Conservation (phyloP, 2,329 filamentous ascomycete species). For the Paracoccidioides brasiliensis region DNA sequence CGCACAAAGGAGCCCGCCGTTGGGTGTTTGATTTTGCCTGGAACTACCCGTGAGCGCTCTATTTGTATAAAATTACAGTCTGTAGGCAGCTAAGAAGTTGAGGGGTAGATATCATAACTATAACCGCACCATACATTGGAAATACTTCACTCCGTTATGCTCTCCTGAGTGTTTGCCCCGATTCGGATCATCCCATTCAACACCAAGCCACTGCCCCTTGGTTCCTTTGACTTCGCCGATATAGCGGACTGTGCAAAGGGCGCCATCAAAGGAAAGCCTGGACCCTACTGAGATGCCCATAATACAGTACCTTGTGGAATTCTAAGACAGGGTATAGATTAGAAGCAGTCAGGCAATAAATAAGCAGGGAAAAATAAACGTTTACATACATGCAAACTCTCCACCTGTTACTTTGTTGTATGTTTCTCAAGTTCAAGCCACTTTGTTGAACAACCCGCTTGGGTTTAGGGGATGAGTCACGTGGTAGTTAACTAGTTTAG, state of each 20-base stretch:
- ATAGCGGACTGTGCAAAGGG: conserved; percentile 74
- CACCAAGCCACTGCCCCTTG: conserved; percentile 71
- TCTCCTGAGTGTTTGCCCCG: conserved; percentile 86
- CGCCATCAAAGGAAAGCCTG: conserved; percentile 65
- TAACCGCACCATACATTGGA: conserved; percentile 48
- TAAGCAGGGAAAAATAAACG: not conserved
- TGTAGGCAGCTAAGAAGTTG: not conserved
- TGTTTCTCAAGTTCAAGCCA: not conserved
- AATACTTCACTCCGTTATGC: conserved; percentile 67
- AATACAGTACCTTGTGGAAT: not conserved
- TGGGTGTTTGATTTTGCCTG: conserved; percentile 47
- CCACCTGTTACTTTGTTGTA: too few relatives aligned
- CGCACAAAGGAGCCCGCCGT: conserved; percentile 80
- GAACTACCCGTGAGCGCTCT: conserved; percentile 16
- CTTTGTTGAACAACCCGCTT: too few relatives aligned
- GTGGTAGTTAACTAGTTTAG: too few relatives aligned
- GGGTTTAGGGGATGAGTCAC: not conserved
- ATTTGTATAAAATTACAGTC: not conserved
- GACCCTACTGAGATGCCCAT: conserved; percentile 45
- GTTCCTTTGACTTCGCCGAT: conserved; percentile 64
- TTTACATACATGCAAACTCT: too few relatives aligned
- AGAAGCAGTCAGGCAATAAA: not conserved
- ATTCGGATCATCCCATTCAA: conserved; percentile 85
- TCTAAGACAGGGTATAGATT: conserved; percentile 19
- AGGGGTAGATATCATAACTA: not conserved